Conservation (phyloP, 208 protist genomes). For the Leishmania turanica region DNA sequence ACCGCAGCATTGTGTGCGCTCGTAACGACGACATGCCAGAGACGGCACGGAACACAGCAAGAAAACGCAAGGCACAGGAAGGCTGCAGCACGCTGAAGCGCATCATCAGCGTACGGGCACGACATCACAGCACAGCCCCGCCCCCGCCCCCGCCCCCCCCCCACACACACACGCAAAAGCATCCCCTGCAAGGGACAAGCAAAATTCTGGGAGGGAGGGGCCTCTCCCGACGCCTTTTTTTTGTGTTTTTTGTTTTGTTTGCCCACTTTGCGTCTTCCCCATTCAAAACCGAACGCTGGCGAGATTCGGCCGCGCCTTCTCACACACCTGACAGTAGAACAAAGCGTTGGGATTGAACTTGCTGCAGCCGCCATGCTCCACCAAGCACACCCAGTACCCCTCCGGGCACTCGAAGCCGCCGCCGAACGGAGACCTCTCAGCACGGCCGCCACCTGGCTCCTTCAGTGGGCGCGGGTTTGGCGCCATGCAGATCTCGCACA, state of each 20-base stretch:
- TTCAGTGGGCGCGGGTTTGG: constrained; percentile 50
- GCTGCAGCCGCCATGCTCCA: constrained; percentile 85
- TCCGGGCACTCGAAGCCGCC: constrained; percentile 58
- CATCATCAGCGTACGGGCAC: neutral
- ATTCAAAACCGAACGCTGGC: constrained; percentile 67
- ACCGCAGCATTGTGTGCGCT: neutral
- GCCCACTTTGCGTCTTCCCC: neutral
- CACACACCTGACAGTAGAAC: constrained; percentile 87
- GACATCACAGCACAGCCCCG: neutral
- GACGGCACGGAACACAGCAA: neutral
- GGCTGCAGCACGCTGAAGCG: no score
- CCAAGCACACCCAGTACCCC: constrained; percentile 82
- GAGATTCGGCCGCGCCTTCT: constrained; percentile 76
- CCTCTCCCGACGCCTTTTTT: neutral
- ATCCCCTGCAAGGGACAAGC: neutral
- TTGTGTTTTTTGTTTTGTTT: neutral
- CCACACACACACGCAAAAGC: neutral
- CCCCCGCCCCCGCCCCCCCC: no score
- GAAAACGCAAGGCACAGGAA: neutral
- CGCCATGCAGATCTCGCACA: constrained; percentile 57
- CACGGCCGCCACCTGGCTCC: neutral
- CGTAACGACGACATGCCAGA: neutral
- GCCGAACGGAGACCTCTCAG: constrained; percentile 3
- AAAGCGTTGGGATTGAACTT: constrained; percentile 82
- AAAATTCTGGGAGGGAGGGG: no score